A percentile compares a stretch with the other conserved stretches of the same genome.
Evolutionary conservation across 2,329 filamentous ascomycete genomes (phyloP).

Genomic region (Coleophoma eucalyptorum): DNA sequence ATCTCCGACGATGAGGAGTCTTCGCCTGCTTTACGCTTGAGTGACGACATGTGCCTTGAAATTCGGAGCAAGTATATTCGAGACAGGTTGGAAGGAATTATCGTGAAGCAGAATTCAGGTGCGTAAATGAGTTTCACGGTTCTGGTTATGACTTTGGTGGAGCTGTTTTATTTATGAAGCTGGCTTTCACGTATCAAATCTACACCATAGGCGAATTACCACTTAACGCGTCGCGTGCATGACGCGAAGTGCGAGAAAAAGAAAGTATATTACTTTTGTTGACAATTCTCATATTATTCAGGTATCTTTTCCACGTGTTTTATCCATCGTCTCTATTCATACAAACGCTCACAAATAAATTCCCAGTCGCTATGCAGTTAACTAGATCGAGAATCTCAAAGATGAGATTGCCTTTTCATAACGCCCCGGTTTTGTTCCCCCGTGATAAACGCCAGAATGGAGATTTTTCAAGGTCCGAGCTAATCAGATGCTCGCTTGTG

Average conservation of each 20-base stretch:
- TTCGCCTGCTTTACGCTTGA: conserved; percentile 65
- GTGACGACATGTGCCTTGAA: conserved; percentile 26
- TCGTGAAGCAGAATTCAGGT: too few species aligned
- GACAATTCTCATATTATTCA: background rate
- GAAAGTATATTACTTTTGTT: too few species aligned
- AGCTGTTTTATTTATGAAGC: background rate
- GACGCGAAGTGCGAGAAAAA: too few species aligned
- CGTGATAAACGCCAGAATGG: conserved; percentile 1
- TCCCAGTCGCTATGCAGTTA: conserved; percentile 19
- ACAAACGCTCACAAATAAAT: conserved; percentile 8
- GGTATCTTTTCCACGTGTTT: background rate
- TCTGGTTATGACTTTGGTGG: background rate
- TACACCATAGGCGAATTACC: too few species aligned
- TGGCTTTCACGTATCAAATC: too few species aligned
- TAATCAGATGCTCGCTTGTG: conserved; percentile 15
- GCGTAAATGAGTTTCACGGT: background rate
- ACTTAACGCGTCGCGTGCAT: too few species aligned
- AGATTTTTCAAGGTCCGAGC: conserved; percentile 1
- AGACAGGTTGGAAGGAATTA: conserved; percentile 12
- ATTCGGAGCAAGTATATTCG: conserved; percentile 10
- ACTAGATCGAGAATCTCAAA: conserved; percentile 1
- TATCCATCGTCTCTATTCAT: conserved; percentile 7
- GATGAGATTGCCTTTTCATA: background rate
- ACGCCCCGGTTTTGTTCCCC: conserved; percentile 3
- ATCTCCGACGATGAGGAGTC: conserved; percentile 40